These are phyloP conservation scores for Heterobasidion annosum DNA, from an alignment of 1,284 basidiomycete genomes.

Conservation along the genomic window DNA sequence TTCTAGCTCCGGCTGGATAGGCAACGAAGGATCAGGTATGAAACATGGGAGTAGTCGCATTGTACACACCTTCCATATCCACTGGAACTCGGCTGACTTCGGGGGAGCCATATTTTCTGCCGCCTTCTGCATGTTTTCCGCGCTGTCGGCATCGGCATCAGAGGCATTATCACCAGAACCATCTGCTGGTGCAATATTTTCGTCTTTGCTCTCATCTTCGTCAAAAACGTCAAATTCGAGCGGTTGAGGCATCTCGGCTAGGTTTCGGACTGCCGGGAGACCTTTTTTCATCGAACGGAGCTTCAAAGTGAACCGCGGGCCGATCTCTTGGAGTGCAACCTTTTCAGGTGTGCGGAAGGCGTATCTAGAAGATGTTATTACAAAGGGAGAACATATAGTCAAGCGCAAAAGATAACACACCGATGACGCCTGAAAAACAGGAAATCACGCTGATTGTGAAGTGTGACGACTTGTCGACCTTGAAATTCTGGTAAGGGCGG, in stretches of 20 bases:
- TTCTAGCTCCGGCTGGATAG: neutral
- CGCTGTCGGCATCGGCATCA: conserved; percentile 12
- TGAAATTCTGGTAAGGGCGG: conserved; percentile 94
- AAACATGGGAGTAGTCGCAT: neutral
- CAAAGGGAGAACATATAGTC: neutral
- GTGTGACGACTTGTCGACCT: conserved; percentile 93
- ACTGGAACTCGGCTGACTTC: conserved; percentile 63
- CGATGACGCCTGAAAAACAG: conserved; percentile 94
- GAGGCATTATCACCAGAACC: conserved; percentile 4
- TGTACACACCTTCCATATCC: conserved; percentile 72
- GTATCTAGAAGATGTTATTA: conserved; percentile 45
- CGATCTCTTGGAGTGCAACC: conserved; percentile 95
- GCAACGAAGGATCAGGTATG: neutral
- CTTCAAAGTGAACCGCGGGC: conserved; percentile 95
- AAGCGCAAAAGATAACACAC: conserved; percentile 29
- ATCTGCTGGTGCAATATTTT: neutral
- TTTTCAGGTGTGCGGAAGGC: conserved; percentile 89
- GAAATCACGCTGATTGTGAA: conserved; percentile 98
- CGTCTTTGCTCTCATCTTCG: conserved; percentile 18
- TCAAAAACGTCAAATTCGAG: conserved; percentile 55
- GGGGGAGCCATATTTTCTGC: conserved; percentile 31
- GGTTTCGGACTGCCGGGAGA: conserved; percentile 68
- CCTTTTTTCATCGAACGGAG: conserved; percentile 85
- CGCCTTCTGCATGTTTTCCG: conserved; percentile 10
- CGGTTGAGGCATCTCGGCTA: conserved; percentile 49